Conservation (phyloP, 2,329 filamentous ascomycete species). For the Talaromyces piceae region DNA sequence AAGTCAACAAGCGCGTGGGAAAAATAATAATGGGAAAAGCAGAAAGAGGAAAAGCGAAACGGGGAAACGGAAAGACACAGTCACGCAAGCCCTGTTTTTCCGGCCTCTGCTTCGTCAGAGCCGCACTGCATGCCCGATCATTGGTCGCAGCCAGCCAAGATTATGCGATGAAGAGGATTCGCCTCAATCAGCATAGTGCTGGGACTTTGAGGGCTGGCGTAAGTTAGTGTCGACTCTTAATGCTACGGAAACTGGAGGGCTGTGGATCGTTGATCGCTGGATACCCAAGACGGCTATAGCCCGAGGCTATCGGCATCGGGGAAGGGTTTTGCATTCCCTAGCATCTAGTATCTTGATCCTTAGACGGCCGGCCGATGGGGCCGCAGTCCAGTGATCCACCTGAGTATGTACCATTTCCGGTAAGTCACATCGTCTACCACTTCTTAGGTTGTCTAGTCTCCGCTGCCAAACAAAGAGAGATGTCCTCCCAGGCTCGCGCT, state of each 20-base stretch:
- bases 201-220: background rate
- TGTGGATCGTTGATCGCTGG: background rate
- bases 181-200: background rate
- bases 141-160: background rate
- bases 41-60: background rate
- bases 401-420: background rate
- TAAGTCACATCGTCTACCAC: slow-evolving; percentile 3
- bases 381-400: background rate
- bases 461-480: slow-evolving; percentile 12
- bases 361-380: background rate
- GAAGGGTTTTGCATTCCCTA: background rate
- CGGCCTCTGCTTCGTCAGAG: background rate
- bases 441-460: slow-evolving; percentile 9
- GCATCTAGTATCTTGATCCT: no score
- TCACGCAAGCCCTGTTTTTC: no score
- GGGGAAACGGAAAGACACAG: no score
- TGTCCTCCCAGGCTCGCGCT: slow-evolving; percentile 6
- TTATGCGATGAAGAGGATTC: background rate
- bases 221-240: background rate
- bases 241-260: no score
- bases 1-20: background rate
- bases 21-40: background rate
- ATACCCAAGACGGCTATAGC: background rate
- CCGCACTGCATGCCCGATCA: background rate
- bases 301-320: background rate